Base-by-base conservation (phyloP, 768 basidiomycete genomes). In the Pleurotus pulmonarius region DNA sequence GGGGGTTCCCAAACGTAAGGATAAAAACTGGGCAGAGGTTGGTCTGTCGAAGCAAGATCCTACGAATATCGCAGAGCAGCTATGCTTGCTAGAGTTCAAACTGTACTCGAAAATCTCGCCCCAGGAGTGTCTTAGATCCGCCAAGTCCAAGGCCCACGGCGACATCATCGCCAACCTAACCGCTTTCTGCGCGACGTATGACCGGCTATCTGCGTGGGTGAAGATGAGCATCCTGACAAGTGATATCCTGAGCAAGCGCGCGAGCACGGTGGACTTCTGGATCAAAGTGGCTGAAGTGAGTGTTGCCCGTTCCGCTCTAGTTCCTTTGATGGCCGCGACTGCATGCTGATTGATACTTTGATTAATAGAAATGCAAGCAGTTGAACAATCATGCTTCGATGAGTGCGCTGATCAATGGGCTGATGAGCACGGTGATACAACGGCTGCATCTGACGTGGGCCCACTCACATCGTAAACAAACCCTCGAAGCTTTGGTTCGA, bases 201-300 rank as follows among this genome's bases (percentile, higher is more conserved):
- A 88, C 62, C 80, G 79, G 61, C 68, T 91, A 29, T 79, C 77
- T 29, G 68, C 75, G 12, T 91, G 88, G 87, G 86, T 90, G 16
- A 86, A 83, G 64, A 69, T 68, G 37, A 88, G 82, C 63, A 76
- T 89, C 40, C 66, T 91, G 38, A 76, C 68, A 49, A 72, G 75
- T 48, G 79, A 84, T 6, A 70, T 70, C 4, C 67, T 84, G 56
- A 75, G 74, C 12, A 82, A 77, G 63, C 73, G 87, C 44, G 79
- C 83, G 6, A 78, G 84, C 55, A 79, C 76, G 13, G 70, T 88
- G 38, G 86, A 88, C 57, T 81, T 85, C 63, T 91, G 88, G 88
- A 85, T 90, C 60, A 85, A 81, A 64, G 85, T 89, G 16, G 87
- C 89, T 6, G 87, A 91, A 79, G 89, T 88, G 61, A 62, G 80